These are phyloP conservation scores for Zymoseptoria brevis DNA, from an alignment of 2,329 filamentous ascomycete genomes.

Conservation along the genomic window DNA sequence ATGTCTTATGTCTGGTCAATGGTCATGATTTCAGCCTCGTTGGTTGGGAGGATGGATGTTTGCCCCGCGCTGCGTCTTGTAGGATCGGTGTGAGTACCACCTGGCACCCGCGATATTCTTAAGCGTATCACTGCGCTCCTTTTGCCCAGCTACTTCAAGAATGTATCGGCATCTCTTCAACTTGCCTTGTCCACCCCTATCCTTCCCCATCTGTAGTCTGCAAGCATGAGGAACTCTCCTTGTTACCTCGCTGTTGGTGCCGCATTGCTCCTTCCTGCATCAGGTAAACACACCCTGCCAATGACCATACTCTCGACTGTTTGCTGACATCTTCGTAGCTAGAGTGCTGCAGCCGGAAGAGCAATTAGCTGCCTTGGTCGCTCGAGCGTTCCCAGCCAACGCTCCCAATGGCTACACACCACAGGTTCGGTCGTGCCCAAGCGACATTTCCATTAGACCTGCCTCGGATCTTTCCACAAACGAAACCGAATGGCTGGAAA, in stretches of 20 bases:
- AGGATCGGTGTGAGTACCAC: neutral
- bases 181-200: neutral
- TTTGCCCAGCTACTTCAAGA: neutral
- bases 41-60: neutral
- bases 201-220: neutral
- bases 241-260: neutral
- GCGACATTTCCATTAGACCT: slow-evolving; percentile 58
- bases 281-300: slow-evolving; percentile 2
- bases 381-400: slow-evolving; percentile 39
- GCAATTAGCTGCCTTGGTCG: slow-evolving; percentile 4
- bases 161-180: neutral
- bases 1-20: neutral
- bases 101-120: neutral
- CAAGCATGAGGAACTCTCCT: neutral
- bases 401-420: slow-evolving; percentile 66
- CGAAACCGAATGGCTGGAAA: slow-evolving; percentile 66
- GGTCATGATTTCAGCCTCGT: neutral
- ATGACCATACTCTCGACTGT: neutral
- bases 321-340: neutral
- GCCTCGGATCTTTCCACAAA: slow-evolving; percentile 56
- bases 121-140: neutral
- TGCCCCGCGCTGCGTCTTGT: neutral
- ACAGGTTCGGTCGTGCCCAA: slow-evolving; percentile 58
- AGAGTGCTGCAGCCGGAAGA: neutral
- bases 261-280: slow-evolving; percentile 4